Evolutionary conservation across 805 yeast species (phyloP).

Genomic region (Saccharomycopsis sp.): DNA sequence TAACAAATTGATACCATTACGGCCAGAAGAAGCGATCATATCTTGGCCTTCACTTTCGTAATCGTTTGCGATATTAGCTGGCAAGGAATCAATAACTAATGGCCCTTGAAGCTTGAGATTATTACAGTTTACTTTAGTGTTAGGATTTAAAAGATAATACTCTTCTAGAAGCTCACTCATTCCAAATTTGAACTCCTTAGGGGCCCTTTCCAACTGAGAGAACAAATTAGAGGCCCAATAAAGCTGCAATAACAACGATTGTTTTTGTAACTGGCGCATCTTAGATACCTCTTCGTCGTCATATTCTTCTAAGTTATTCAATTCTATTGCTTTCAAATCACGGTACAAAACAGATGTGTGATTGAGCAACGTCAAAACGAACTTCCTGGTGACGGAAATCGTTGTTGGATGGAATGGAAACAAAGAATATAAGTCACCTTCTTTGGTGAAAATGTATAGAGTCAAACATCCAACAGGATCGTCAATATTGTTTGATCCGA

Average conservation of each 20-base stretch:
- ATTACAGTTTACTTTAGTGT: background rate
- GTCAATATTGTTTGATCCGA: constrained; percentile 24
- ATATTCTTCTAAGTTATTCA: background rate
- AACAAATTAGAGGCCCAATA: background rate
- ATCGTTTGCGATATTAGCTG: constrained; percentile 3
- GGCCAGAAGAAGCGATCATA: background rate
- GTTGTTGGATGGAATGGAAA: constrained; percentile 58
- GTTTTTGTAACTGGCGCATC: background rate
- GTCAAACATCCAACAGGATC: constrained; percentile 42
- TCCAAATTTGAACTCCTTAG: background rate
- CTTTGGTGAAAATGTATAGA: constrained; percentile 44
- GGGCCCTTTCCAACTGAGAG: background rate
- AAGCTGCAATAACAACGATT: background rate
- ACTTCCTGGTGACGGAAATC: constrained; percentile 30
- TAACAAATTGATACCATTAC: constrained; percentile 8
- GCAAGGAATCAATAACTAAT: constrained; percentile 5
- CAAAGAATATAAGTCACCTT: constrained; percentile 53
- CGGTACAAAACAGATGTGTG: background rate
- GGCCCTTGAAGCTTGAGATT: constrained; percentile 17
- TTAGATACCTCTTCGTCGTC: background rate
- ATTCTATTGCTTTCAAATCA: background rate
- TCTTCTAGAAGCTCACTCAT: background rate
- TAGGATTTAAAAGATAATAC: background rate
- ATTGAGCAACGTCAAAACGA: constrained; percentile 3
- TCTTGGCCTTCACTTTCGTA: constrained; percentile 6